phyloP scores from a whole-genome alignment of 768 basidiomycete species.

The Suillus variegatus region DNA sequence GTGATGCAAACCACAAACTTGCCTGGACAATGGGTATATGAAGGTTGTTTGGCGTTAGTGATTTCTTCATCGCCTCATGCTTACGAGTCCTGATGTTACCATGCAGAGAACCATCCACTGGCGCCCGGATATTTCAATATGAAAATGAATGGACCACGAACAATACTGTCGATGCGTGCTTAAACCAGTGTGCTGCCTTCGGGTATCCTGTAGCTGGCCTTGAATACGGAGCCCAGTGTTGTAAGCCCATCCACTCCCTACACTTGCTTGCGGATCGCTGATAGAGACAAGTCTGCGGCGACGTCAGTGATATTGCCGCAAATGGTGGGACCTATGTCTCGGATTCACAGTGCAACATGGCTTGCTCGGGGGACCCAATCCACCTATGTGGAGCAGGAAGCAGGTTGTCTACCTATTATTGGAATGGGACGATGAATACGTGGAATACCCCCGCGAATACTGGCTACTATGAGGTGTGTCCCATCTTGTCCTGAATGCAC shows the following conservation, averaged over 20 bases:
- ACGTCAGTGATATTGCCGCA: slow-evolving; percentile 50
- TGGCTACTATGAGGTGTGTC: slow-evolving; percentile 68
- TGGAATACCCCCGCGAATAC: slow-evolving; percentile 69
- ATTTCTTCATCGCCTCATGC: not conserved
- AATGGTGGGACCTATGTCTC: slow-evolving; percentile 34
- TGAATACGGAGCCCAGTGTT: slow-evolving; percentile 75
- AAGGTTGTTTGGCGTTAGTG: slow-evolving; percentile 66
- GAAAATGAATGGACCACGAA: slow-evolving; percentile 59
- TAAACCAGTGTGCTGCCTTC: slow-evolving; percentile 67
- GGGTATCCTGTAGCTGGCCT: slow-evolving; percentile 74
- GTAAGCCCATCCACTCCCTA: slow-evolving; percentile 40
- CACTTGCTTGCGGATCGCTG: not conserved
- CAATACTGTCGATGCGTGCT: slow-evolving; percentile 64
- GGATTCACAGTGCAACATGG: slow-evolving; percentile 42
- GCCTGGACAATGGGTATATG: slow-evolving; percentile 64
- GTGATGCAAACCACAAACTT: slow-evolving; percentile 53
- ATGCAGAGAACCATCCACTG: slow-evolving; percentile 47
- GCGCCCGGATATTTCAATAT: slow-evolving; percentile 56
- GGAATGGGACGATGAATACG: slow-evolving; percentile 52
- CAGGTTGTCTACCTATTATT: slow-evolving; percentile 55
- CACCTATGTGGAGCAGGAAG: slow-evolving; percentile 67
- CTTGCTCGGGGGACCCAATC: slow-evolving; percentile 71
- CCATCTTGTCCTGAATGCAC: not conserved
- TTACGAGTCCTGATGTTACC: not conserved
- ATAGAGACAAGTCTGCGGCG: slow-evolving; percentile 59